A percentile compares a stretch with the other conserved stretches of the same genome.
Evolutionary conservation across 306 rosid species (phyloP).

Genomic region (Lathyrus oleraceus): DNA sequence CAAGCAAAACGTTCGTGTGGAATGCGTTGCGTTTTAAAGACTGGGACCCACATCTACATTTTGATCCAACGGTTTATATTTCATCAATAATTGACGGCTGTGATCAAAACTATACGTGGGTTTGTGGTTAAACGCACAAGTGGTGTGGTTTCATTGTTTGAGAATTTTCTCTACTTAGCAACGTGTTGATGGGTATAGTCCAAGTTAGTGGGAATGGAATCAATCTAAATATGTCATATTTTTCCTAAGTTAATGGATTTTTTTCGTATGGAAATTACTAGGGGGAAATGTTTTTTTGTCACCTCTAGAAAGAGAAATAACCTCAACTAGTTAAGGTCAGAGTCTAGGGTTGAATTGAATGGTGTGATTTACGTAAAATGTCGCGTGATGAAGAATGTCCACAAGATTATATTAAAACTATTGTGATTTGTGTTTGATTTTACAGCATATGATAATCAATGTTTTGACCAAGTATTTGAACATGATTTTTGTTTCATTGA

Average conservation of each 20-base stretch:
- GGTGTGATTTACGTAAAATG: background rate
- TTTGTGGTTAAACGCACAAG: conserved; percentile 22
- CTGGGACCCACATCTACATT: conserved; percentile 8
- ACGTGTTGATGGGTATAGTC: conserved; percentile 34
- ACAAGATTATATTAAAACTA: background rate
- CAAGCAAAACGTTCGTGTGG: conserved; percentile 30
- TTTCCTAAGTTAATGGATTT: background rate
- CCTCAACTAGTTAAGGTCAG: background rate
- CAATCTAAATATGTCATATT: conserved; percentile 19
- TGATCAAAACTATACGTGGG: conserved; percentile 27
- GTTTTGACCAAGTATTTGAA: conserved; percentile 10
- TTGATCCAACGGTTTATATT: background rate
- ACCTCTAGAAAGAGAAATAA: conserved; percentile 1
- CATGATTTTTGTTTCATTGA: background rate
- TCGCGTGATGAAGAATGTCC: conserved; percentile 8
- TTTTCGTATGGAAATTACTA: background rate
- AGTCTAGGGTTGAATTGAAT: background rate
- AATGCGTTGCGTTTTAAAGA: background rate
- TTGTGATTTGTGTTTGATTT: conserved; percentile 20
- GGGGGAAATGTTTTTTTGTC: conserved; percentile 1
- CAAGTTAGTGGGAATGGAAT: conserved; percentile 21
- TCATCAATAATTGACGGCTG: background rate
- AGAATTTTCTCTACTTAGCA: conserved; percentile 30
- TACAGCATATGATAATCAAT: background rate
- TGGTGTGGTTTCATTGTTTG: background rate